A percentile compares a stretch with the other conserved stretches of the same genome.
Conservation (phyloP, 2,329 filamentous ascomycete genomes). For the Aspergillus spinulosporus region DNA sequence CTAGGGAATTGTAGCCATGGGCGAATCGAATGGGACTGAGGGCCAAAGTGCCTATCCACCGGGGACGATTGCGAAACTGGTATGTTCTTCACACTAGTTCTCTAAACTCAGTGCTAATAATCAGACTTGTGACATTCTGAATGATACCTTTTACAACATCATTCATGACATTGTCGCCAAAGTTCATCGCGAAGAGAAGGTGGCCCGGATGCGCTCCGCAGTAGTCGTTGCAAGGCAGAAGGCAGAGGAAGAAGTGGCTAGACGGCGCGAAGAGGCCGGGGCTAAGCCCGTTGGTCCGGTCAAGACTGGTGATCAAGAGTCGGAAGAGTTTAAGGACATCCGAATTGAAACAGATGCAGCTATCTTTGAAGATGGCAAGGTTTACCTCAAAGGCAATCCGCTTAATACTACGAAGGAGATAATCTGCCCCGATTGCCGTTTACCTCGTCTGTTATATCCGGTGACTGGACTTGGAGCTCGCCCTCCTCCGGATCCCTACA, state of each 20-base stretch:
- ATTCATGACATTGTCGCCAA: constrained; percentile 60
- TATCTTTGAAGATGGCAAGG: constrained; percentile 54
- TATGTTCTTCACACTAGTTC: constrained; percentile 25
- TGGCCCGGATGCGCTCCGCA: constrained; percentile 58
- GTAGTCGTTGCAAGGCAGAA: constrained; percentile 45
- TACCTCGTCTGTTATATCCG: constrained; percentile 61
- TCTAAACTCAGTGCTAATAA: constrained; percentile 21
- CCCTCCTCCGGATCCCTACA: constrained; percentile 50
- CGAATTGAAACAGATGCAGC: constrained; percentile 54
- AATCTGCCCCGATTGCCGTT: constrained; percentile 60
- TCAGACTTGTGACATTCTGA: constrained; percentile 52
- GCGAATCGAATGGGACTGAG: constrained; percentile 32
- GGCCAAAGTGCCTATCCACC: constrained; percentile 33
- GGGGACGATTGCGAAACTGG: constrained; percentile 44
- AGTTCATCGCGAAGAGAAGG: constrained; percentile 61
- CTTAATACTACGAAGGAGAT: constrained; percentile 61
- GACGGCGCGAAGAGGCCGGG: constrained; percentile 33
- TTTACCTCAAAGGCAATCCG: constrained; percentile 58
- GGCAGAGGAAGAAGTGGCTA: constrained; percentile 42
- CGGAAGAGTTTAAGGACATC: constrained; percentile 37
- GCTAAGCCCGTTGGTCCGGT: constrained; percentile 34
- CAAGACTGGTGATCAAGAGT: constrained; percentile 38
- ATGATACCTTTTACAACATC: constrained; percentile 60
- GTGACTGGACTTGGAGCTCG: constrained; percentile 53
- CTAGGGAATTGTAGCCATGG: constrained; percentile 21